Percentiles rank a stretch among this genome's conserved stretches.
Evolutionary conservation across 306 rosid genomes (phyloP).

Genomic region (Cicer chorassanicum): DNA sequence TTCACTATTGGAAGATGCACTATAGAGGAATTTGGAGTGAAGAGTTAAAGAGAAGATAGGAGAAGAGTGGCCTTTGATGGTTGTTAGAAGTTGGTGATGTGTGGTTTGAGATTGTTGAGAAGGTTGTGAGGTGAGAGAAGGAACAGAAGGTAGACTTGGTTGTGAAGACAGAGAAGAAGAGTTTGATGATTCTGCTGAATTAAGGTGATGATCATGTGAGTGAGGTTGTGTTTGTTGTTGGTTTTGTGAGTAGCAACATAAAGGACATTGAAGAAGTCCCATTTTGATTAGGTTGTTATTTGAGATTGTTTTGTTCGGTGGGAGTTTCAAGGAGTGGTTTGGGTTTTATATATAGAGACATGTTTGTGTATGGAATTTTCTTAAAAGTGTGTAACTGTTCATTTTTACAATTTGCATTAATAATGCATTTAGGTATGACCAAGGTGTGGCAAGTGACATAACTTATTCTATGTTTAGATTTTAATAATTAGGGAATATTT

Average conservation of each 20-base stretch:
- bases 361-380: neutral
- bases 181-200: slow-evolving; percentile 57
- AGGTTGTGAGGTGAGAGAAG: slow-evolving; percentile 54
- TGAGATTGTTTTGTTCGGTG: neutral
- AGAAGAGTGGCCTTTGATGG: slow-evolving; percentile 56
- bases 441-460: too few species aligned
- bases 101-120: slow-evolving; percentile 15
- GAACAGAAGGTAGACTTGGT: slow-evolving; percentile 77
- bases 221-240: slow-evolving; percentile 38
- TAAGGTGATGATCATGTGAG: slow-evolving; percentile 41
- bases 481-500: too few species aligned
- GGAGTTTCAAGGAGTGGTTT: neutral
- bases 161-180: slow-evolving; percentile 68
- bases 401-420: too few species aligned
- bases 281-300: slow-evolving; percentile 24
- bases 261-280: slow-evolving; percentile 57
- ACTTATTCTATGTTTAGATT: too few species aligned
- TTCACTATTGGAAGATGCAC: slow-evolving; percentile 56
- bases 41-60: slow-evolving; percentile 57
- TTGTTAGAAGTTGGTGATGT: slow-evolving; percentile 48
- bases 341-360: slow-evolving; percentile 50
- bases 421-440: too few species aligned
- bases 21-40: slow-evolving; percentile 53
- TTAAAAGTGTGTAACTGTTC: too few species aligned
- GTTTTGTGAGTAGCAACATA: slow-evolving; percentile 45